Evolutionary conservation across 2,329 filamentous ascomycete species (phyloP).

Genomic region (Diaporthe velutina): DNA sequence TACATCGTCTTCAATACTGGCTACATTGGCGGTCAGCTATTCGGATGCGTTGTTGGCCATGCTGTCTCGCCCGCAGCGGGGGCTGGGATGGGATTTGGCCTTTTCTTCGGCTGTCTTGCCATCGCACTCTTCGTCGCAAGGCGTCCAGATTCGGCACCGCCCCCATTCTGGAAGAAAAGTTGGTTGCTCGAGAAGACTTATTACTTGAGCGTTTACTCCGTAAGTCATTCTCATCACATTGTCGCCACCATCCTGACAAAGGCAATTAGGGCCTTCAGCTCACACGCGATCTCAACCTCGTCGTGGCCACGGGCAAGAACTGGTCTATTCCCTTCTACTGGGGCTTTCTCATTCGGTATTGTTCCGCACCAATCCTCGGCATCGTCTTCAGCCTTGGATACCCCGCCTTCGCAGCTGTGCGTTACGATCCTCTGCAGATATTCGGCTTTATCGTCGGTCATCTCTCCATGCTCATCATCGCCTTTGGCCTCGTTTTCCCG

Average conservation of each 20-base stretch:
- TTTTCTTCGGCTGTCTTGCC: neutral
- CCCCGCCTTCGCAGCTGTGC: neutral
- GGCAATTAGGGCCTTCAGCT: neutral
- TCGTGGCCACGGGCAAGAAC: conserved; percentile 10
- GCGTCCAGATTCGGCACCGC: neutral
- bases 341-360: neutral
- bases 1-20: neutral
- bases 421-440: neutral
- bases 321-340: conserved; percentile 4
- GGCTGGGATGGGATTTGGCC: neutral
- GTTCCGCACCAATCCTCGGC: neutral
- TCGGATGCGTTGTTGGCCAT: neutral
- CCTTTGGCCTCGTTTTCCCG: neutral
- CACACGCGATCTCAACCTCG: conserved; percentile 3
- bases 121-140: neutral
- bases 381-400: conserved; percentile 14
- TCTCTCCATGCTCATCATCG: neutral
- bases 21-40: neutral
- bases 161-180: conserved; percentile 7
- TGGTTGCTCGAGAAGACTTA: neutral
- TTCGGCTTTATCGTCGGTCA: neutral
- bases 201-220: conserved; percentile 1
- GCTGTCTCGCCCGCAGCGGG: neutral
- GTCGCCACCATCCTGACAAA: neutral
- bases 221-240: neutral